phyloP scores from a whole-genome alignment of 805 yeast species.

The Saturnispora besseyi region DNA sequence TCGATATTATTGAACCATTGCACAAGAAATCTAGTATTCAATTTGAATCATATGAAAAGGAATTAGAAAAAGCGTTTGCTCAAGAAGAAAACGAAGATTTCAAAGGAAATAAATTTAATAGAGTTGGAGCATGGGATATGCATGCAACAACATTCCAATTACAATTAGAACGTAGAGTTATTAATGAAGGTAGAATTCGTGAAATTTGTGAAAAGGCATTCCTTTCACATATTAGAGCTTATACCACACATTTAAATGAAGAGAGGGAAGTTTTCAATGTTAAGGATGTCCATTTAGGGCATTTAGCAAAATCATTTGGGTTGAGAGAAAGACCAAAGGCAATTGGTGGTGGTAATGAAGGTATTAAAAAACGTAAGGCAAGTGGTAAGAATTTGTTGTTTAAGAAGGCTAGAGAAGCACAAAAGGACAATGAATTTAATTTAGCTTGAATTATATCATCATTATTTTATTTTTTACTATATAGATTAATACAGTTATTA shows the following conservation, averaged over 20 bases:
- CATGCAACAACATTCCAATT: conserved; percentile 97
- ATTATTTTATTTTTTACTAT: not conserved
- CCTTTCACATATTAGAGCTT: conserved; percentile 85
- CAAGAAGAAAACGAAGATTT: conserved; percentile 18
- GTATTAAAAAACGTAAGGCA: conserved; percentile 39
- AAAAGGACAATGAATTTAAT: conserved; percentile 71
- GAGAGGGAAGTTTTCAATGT: conserved; percentile 80
- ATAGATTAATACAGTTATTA: not conserved
- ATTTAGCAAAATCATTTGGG: conserved; percentile 90
- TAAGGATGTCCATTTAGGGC: conserved; percentile 82
- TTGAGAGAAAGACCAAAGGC: conserved; percentile 92
- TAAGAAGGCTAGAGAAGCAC: conserved; percentile 63
- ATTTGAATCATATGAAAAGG: conserved; percentile 39
- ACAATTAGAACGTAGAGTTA: conserved; percentile 77
- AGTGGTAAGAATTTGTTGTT: conserved; percentile 68
- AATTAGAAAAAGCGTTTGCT: conserved; percentile 23
- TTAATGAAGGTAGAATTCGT: conserved; percentile 55
- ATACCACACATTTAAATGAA: conserved; percentile 81
- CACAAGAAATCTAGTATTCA: conserved; percentile 45
- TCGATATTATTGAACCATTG: conserved; percentile 47
- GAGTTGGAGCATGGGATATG: conserved; percentile 63
- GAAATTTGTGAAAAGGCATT: conserved; percentile 73
- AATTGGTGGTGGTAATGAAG: conserved; percentile 29
- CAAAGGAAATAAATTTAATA: conserved; percentile 17
- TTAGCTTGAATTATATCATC: conserved; percentile 25